phyloP scores from a whole-genome alignment of 306 rosid species.

The Myrica gale region DNA sequence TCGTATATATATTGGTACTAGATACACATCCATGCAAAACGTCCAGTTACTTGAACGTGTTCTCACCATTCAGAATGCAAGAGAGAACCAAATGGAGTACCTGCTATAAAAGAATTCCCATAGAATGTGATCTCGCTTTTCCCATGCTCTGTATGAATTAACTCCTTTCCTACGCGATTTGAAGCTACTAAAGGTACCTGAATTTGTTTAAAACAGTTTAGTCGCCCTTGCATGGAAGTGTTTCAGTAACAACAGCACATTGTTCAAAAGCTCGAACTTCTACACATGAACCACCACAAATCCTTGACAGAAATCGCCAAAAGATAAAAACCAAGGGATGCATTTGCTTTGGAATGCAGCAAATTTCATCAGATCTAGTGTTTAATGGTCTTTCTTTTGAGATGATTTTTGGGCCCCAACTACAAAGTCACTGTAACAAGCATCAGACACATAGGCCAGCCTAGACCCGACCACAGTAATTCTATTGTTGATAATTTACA shows the following conservation, averaged over 20 bases:
- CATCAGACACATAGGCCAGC: neutral
- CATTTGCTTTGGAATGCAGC: neutral
- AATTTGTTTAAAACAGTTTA: conserved; percentile 30
- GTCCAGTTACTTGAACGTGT: neutral
- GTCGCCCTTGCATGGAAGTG: neutral
- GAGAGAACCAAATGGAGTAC: conserved; percentile 37
- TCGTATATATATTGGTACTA: neutral
- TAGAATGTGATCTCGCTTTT: conserved; percentile 73
- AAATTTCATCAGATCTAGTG: neutral
- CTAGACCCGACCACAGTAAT: neutral
- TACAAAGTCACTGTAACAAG: neutral
- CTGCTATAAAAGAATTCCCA: conserved; percentile 94
- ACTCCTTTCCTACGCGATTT: conserved; percentile 85
- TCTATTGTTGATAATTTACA: neutral
- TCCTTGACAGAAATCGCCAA: conserved; percentile 1
- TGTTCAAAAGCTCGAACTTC: neutral
- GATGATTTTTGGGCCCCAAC: neutral
- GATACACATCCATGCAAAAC: neutral
- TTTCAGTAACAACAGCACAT: neutral
- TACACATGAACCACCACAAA: neutral
- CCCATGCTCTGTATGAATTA: conserved; percentile 84
- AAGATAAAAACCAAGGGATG: neutral
- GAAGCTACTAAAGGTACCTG: conserved; percentile 96
- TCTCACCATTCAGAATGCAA: neutral
- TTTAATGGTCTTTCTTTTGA: neutral